Evolutionary conservation across 2,329 filamentous ascomycete species (phyloP).

Genomic region (Lasiodiplodia gonubiensis): DNA sequence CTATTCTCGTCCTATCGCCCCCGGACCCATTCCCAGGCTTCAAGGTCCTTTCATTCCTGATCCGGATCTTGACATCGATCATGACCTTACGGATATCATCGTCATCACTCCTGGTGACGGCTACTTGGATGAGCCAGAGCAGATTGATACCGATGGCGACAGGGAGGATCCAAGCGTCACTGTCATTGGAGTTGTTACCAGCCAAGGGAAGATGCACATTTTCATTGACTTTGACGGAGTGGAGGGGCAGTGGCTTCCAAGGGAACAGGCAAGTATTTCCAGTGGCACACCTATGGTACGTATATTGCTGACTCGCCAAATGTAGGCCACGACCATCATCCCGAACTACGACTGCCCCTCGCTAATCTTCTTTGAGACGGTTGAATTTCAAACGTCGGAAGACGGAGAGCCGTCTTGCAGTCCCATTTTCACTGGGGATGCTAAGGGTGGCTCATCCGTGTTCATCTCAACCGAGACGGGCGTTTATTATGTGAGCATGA

Average conservation of each 20-base stretch:
- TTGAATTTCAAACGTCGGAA: slow-evolving; percentile 41
- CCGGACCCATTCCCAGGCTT: slow-evolving; percentile 62
- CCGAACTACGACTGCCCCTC: slow-evolving; percentile 35
- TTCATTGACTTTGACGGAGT: slow-evolving; percentile 67
- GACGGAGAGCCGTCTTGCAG: slow-evolving; percentile 42
- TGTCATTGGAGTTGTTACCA: slow-evolving; percentile 63
- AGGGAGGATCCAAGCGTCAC: slow-evolving; percentile 59
- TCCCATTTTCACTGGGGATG: slow-evolving; percentile 63
- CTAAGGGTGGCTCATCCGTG: slow-evolving; percentile 62
- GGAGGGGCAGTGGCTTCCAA: slow-evolving; percentile 67
- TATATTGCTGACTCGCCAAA: slow-evolving; percentile 12
- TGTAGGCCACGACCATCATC: slow-evolving; percentile 12
- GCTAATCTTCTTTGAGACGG: slow-evolving; percentile 49
- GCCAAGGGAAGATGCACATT: slow-evolving; percentile 61
- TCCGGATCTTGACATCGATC: slow-evolving; percentile 56
- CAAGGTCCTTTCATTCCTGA: slow-evolving; percentile 66
- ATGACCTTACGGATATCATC: slow-evolving; percentile 66
- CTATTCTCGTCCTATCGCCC: slow-evolving; percentile 60
- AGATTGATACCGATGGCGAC: slow-evolving; percentile 54
- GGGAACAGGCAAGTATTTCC: slow-evolving; percentile 38
- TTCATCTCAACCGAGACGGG: slow-evolving; percentile 63
- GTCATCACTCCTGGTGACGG: slow-evolving; percentile 53
- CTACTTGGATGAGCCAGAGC: slow-evolving; percentile 52
- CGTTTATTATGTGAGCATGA: slow-evolving; percentile 61
- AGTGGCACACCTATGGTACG: neutral